Evolutionary conservation across 129 eudicot species (phyloP).

Genomic region (Arctium minus): DNA sequence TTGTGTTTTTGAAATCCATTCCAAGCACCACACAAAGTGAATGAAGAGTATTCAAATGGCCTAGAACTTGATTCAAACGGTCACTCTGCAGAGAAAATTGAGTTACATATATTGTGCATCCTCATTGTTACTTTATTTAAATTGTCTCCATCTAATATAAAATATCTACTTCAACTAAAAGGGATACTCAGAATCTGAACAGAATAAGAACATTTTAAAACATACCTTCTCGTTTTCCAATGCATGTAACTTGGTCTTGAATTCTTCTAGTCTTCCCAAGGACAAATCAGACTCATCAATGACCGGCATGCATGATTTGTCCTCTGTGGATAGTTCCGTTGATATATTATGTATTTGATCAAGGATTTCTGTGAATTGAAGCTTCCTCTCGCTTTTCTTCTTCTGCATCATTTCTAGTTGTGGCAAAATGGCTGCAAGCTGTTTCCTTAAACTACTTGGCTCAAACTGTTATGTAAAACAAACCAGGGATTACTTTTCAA

Average conservation of each 20-base stretch:
- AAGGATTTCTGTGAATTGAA: slow-evolving; percentile 49
- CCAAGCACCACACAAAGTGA: slow-evolving; percentile 64
- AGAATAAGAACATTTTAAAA: background rate
- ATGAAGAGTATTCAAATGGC: slow-evolving; percentile 38
- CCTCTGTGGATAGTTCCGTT: slow-evolving; percentile 46
- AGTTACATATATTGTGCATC: background rate
- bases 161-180: background rate
- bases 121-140: background rate
- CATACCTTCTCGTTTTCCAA: slow-evolving; percentile 68
- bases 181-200: background rate
- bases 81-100: slow-evolving; percentile 38
- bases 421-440: slow-evolving; percentile 53
- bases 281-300: slow-evolving; percentile 67
- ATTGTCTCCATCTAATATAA: background rate
- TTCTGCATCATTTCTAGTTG: slow-evolving; percentile 58
- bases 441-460: slow-evolving; percentile 46
- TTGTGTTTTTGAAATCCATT: slow-evolving; percentile 41
- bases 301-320: background rate
- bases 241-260: slow-evolving; percentile 38
- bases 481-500: background rate
- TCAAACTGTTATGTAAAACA: slow-evolving; percentile 22
- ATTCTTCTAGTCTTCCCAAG: slow-evolving; percentile 51
- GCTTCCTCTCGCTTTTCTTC: slow-evolving; percentile 54
- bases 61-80: slow-evolving; percentile 58
- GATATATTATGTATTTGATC: slow-evolving; percentile 43